A percentile compares a stretch with the other conserved stretches of the same genome.
phyloP scores from a whole-genome alignment of 2,329 filamentous ascomycete species.

The Colletotrichum sp. region DNA sequence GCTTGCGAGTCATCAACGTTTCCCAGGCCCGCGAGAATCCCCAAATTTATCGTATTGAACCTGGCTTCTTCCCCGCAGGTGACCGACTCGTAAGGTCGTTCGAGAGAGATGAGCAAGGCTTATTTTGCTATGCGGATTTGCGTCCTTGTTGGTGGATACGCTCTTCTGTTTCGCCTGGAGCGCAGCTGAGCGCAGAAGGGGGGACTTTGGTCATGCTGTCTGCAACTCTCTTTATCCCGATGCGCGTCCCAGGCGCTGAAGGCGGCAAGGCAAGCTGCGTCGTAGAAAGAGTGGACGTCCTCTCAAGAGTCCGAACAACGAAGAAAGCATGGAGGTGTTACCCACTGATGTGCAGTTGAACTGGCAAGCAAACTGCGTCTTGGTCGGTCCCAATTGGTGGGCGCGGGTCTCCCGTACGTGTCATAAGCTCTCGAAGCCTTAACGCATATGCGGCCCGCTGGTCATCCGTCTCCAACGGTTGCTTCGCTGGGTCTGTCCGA shows the following conservation, averaged over 20 bases:
- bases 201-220: not conserved
- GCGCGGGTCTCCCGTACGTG: not conserved
- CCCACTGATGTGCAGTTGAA: not conserved
- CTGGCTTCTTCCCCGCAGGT: not conserved
- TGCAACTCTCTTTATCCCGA: not conserved
- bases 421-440: not conserved
- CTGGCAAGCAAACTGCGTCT: not conserved
- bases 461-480: not conserved
- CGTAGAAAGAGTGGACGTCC: not conserved
- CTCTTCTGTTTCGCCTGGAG: not conserved
- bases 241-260: not conserved
- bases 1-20: constrained; percentile 13
- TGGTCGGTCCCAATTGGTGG: not conserved
- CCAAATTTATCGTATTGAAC: not conserved
- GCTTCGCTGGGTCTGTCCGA: not conserved
- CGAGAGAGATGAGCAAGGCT: not conserved
- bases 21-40: not conserved
- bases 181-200: not conserved
- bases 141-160: not conserved
- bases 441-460: not conserved
- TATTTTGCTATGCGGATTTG: not conserved
- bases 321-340: not conserved
- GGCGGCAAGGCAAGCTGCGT: not conserved
- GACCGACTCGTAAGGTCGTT: not conserved
- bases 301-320: not conserved